A percentile compares a stretch with the other conserved stretches of the same genome.
phyloP scores from a whole-genome alignment of 257 asterid species.

The Leonotis leonurus region DNA sequence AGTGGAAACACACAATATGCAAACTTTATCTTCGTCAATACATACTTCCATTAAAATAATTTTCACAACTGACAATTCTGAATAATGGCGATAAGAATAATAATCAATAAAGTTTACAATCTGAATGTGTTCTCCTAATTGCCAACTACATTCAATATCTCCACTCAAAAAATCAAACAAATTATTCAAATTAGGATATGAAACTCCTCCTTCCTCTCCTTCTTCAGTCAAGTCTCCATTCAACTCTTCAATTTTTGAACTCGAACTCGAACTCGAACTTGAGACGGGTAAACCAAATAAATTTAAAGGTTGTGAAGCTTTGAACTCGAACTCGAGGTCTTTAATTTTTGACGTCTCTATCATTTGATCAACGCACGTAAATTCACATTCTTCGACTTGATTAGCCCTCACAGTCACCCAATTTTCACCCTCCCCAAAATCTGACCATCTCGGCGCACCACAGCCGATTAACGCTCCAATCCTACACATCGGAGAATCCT shows the following conservation, averaged over 20 bases:
- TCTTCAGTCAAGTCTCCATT: slow-evolving; percentile 3
- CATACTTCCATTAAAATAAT: slow-evolving; percentile 16
- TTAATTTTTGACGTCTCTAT: too few relatives aligned
- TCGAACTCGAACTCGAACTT: too few relatives aligned
- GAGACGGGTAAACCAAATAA: too few relatives aligned
- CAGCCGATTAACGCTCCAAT: slow-evolving; percentile 31
- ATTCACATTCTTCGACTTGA: slow-evolving; percentile 28
- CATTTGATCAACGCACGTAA: too few relatives aligned
- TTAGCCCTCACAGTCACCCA: slow-evolving; percentile 59
- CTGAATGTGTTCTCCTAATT: too few relatives aligned
- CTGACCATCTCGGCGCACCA: not conserved
- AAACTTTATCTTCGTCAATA: slow-evolving; percentile 13
- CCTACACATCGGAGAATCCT: slow-evolving; percentile 38
- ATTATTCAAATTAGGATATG: slow-evolving; percentile 19
- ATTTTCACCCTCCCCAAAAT: slow-evolving; percentile 39
- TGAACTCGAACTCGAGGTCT: too few relatives aligned
- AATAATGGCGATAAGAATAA: too few relatives aligned
- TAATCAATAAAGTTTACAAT: too few relatives aligned
- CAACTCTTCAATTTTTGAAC: too few relatives aligned
- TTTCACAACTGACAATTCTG: slow-evolving; percentile 6
- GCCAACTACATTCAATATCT: not conserved
- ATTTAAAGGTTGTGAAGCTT: too few relatives aligned
- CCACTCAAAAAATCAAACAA: slow-evolving; percentile 16
- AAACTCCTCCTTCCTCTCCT: slow-evolving; percentile 23
- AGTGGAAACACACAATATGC: too few relatives aligned